Conservation (phyloP, 2,329 filamentous ascomycete genomes). For the Neocatenulostroma microsporum region DNA sequence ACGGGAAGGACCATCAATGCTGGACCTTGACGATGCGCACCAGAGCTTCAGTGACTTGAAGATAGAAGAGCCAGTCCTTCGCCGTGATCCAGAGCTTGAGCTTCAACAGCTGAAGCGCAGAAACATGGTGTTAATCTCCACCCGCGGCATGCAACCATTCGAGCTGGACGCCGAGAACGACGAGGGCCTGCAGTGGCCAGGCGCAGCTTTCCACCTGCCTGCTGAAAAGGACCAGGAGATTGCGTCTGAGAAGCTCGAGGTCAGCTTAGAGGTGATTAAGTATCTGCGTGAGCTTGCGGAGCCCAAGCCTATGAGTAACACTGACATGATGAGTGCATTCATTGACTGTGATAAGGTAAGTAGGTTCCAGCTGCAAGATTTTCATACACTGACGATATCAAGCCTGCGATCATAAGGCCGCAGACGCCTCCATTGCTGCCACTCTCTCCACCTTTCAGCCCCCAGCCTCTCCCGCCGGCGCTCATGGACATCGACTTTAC, state of each 20-base stretch:
- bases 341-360: constrained; percentile 11
- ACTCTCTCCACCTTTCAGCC: constrained; percentile 33
- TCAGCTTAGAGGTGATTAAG: constrained; percentile 29
- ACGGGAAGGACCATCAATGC: no score
- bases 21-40: neutral
- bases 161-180: constrained; percentile 35
- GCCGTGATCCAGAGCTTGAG: constrained; percentile 40
- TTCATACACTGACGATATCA: no score
- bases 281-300: constrained; percentile 30
- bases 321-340: constrained; percentile 15
- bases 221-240: constrained; percentile 11
- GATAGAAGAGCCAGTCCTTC: constrained; percentile 41
- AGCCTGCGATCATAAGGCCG: no score
- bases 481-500: constrained; percentile 24
- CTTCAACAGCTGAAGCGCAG: constrained; percentile 31
- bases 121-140: constrained; percentile 14
- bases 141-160: constrained; percentile 20
- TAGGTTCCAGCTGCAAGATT: no score
- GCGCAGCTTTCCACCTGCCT: constrained; percentile 12
- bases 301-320: constrained; percentile 14
- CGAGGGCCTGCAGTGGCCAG: constrained; percentile 37
- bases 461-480: constrained; percentile 19
- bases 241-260: constrained; percentile 31
- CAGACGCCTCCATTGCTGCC: constrained; percentile 45
- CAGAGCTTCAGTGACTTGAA: constrained; percentile 23